phyloP scores from a whole-genome alignment of 768 basidiomycete genomes.

The Serendipita sp. region DNA sequence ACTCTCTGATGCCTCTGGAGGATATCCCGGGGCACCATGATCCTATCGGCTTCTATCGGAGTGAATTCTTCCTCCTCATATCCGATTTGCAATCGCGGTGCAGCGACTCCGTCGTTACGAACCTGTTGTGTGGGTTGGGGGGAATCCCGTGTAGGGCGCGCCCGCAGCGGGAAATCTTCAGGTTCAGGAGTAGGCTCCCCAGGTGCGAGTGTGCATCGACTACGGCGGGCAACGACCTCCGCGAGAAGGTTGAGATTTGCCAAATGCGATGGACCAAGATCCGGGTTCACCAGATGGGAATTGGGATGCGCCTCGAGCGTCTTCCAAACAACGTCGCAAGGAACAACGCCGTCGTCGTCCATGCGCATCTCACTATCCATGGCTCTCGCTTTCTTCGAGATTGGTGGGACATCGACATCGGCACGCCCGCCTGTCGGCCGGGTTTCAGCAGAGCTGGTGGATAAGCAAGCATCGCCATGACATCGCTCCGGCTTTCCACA shows the following conservation, averaged over 20 bases:
- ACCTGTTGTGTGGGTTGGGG: not conserved
- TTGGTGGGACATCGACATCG: conserved; percentile 2
- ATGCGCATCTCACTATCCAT: conserved; percentile 1
- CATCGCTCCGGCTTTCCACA: conserved; percentile 20
- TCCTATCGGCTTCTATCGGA: conserved; percentile 12
- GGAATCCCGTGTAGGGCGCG: not conserved
- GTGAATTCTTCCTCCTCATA: not conserved
- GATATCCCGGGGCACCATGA: conserved; percentile 44
- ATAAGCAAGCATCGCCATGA: conserved; percentile 18
- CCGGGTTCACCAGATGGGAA: conserved; percentile 38
- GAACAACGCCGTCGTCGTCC: conserved; percentile 37
- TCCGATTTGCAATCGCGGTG: not conserved
- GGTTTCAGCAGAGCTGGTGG: conserved; percentile 12
- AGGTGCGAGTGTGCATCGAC: conserved; percentile 58
- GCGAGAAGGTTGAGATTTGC: conserved; percentile 72
- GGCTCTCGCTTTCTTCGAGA: not conserved
- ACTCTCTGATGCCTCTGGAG: conserved; percentile 35
- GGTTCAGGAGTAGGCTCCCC: conserved; percentile 43
- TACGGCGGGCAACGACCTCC: conserved; percentile 73
- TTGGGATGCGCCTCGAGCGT: conserved; percentile 81
- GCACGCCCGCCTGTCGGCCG: not conserved
- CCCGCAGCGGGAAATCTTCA: conserved; percentile 15
- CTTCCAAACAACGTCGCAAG: conserved; percentile 72
- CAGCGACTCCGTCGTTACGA: conserved; percentile 18
- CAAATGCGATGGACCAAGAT: not conserved